Evolutionary conservation across 805 yeast species (phyloP).

Genomic region (Candida caryicola): DNA sequence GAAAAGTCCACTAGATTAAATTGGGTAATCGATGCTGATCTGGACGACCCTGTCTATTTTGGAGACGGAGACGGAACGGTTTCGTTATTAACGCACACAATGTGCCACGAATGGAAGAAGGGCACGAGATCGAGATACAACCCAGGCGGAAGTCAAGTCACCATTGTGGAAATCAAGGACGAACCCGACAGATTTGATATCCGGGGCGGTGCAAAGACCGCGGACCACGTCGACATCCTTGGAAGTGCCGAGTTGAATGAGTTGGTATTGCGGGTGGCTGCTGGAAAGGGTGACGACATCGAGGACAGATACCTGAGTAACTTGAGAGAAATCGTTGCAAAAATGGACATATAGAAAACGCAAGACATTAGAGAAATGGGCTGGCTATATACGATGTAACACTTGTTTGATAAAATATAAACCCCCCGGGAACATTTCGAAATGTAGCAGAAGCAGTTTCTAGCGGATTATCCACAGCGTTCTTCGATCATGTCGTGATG

Average conservation of each 20-base stretch:
- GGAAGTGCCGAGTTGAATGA: constrained; percentile 94
- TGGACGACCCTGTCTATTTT: constrained; percentile 63
- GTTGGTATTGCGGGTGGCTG: constrained; percentile 72
- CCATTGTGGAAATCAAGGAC: constrained; percentile 84
- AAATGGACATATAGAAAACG: constrained; percentile 42
- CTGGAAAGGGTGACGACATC: constrained; percentile 73
- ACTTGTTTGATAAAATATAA: too few relatives aligned
- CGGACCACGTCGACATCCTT: constrained; percentile 94
- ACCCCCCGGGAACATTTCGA: too few relatives aligned
- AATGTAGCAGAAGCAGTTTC: too few relatives aligned
- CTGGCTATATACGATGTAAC: too few relatives aligned
- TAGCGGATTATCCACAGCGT: too few relatives aligned
- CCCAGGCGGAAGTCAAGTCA: constrained; percentile 74
- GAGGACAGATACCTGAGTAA: constrained; percentile 57
- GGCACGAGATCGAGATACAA: constrained; percentile 61
- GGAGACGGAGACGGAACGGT: constrained; percentile 98
- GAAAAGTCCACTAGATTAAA: constrained; percentile 55
- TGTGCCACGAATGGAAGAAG: constrained; percentile 89
- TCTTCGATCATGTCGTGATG: too few relatives aligned
- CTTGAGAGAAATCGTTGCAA: constrained; percentile 58
- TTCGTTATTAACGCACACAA: constrained; percentile 77
- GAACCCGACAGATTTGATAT: constrained; percentile 93
- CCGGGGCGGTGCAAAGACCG: constrained; percentile 95
- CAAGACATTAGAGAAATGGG: too few relatives aligned
- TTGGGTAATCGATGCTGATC: constrained; percentile 67